Percentiles rank a stretch among this genome's conserved stretches.
phyloP scores from a whole-genome alignment of 495 filamentous ascomycete species.

The Penicillium coprophilum region DNA sequence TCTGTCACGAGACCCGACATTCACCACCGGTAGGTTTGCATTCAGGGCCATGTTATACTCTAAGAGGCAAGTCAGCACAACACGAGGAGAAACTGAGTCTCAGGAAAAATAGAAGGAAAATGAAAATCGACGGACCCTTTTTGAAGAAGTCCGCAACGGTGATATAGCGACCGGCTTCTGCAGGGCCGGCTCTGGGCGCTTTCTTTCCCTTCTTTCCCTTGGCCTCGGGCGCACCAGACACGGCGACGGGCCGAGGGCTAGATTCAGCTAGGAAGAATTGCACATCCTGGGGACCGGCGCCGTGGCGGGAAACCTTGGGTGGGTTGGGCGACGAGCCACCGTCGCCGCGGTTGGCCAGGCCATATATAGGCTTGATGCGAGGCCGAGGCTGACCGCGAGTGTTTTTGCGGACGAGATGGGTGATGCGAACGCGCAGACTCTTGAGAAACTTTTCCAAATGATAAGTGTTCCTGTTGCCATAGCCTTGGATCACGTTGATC shows the following conservation, averaged over 20 bases:
- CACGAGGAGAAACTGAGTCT: conserved; percentile 2
- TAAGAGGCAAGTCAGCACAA: conserved; percentile 14
- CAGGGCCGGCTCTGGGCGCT: conserved; percentile 33
- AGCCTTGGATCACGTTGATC: conserved; percentile 26
- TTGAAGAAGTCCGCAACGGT: conserved; percentile 54
- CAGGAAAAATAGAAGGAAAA: background rate
- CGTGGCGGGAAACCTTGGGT: conserved; percentile 36
- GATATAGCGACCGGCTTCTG: conserved; percentile 42
- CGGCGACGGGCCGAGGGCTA: conserved; percentile 14
- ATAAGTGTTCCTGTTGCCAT: conserved; percentile 13
- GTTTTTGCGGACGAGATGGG: conserved; percentile 38
- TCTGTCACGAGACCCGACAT: conserved; percentile 58
- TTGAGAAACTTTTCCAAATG: conserved; percentile 47
- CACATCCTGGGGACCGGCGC: conserved; percentile 45
- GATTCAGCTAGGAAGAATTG: conserved; percentile 42
- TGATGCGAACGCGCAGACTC: conserved; percentile 42
- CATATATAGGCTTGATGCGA: conserved; percentile 45
- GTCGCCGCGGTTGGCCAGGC: conserved; percentile 46
- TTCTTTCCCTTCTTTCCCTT: conserved; percentile 40
- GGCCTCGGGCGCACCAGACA: background rate
- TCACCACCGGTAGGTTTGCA: conserved; percentile 61
- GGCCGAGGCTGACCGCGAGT: conserved; percentile 33
- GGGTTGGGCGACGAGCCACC: conserved; percentile 30
- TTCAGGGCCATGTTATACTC: conserved; percentile 46
- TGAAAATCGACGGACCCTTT: conserved; percentile 35